Base-by-base conservation (phyloP, 257 asterid genomes). In the Capsicum chinense region DNA sequence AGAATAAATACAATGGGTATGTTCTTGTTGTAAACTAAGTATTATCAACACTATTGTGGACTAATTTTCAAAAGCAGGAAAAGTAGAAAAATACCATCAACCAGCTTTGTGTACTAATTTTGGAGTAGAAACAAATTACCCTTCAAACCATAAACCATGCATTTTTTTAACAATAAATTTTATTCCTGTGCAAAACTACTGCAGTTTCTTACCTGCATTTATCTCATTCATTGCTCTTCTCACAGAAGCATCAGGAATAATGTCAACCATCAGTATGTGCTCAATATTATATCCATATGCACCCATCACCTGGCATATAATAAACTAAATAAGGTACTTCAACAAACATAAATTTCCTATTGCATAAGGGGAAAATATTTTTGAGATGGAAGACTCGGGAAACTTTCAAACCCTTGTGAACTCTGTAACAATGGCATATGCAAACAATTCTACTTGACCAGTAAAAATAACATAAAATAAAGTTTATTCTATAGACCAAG, bases 211-310 rank as follows among this genome's bases (percentile, higher is more conserved):
- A 94, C 99, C 99, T 89, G 99, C 98, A 91, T 97, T 97, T 83
- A 97, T 97, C 91, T 97, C 99, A 80, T 97, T 97, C 98, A 97
- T 95, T 56, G 99, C 98, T 89, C 76, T 93, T 83, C 98, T 95
- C 59, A 97, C 98, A 16, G 98, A 85, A 13, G 98, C 83, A 87
- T 97, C 99, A 71, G 99, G 99, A 86, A 97, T 84, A 42, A 97
- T 95, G 93, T 97, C 99, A 56, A 97, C 99, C 97, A 94, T 92
- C 92, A 97, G 85, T 89, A 97, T 97, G 87, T 97, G 98, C 88
- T 94, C 99, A 79, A 97, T 94, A 92, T 83, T 92, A 93, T 91
- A 94, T 78, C 99, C 99, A 91, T 97, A 97, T 6, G 97, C 97
- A 85, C 97, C 94, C 98, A 97, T 97, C 89, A 97, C 98, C 99